Percentiles rank a stretch among this genome's conserved stretches.
Conservation (phyloP, 208 protist genomes). For the Vickermania spadyakhi region DNA sequence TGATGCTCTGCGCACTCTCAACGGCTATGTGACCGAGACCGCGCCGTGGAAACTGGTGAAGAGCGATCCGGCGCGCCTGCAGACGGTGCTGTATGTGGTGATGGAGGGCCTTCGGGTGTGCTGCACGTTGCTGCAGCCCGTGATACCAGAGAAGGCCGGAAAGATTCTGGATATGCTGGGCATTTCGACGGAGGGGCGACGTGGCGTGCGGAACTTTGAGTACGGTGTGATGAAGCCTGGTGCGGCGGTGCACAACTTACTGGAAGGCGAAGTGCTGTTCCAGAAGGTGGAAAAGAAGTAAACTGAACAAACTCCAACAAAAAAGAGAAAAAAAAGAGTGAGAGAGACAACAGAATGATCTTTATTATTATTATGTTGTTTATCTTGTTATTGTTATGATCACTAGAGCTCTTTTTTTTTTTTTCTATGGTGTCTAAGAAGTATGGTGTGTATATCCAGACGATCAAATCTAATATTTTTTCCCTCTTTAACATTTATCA, state of each 20-base stretch:
- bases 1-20: conserved; percentile 76
- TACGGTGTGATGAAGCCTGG: conserved; percentile 60
- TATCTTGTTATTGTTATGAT: not conserved
- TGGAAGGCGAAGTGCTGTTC: conserved; percentile 66
- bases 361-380: not conserved
- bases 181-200: conserved; percentile 46
- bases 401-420: too few relatives aligned
- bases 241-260: conserved; percentile 32
- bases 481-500: too few relatives aligned
- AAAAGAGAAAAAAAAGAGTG: too few relatives aligned
- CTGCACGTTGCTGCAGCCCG: conserved; percentile 68
- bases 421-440: too few relatives aligned
- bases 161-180: conserved; percentile 84
- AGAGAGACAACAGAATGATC: too few relatives aligned
- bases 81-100: conserved; percentile 84
- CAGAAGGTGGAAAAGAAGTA: conserved; percentile 42
- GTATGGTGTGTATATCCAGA: too few relatives aligned
- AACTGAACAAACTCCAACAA: conserved; percentile 14
- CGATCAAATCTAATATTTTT: too few relatives aligned
- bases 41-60: conserved; percentile 91
- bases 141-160: conserved; percentile 68
- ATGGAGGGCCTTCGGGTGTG: conserved; percentile 87
- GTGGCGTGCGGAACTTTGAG: conserved; percentile 40
- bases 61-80: conserved; percentile 51
- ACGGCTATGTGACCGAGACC: conserved; percentile 87